phyloP scores from a whole-genome alignment of 2,329 filamentous ascomycete genomes.

The Hypocrella siamensis region DNA sequence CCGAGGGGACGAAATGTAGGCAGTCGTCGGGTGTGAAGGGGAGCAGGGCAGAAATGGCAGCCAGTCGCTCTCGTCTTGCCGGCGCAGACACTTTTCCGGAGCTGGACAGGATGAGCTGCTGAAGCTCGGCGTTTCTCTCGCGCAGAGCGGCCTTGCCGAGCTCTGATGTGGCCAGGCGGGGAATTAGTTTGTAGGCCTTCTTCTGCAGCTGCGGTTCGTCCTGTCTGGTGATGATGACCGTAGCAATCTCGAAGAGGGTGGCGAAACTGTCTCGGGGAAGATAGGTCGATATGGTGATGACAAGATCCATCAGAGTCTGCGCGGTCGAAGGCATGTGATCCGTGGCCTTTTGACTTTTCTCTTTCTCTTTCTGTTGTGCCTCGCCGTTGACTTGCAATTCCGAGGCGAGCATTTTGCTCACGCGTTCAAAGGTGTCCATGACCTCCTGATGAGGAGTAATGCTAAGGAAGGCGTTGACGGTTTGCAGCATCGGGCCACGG shows the following conservation, averaged over 20 bases:
- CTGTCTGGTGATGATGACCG: slow-evolving; percentile 64
- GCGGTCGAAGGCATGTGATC: slow-evolving; percentile 79
- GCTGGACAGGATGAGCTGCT: slow-evolving; percentile 63
- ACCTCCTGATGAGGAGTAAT: slow-evolving; percentile 67
- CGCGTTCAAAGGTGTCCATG: slow-evolving; percentile 74
- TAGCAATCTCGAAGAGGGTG: slow-evolving; percentile 73
- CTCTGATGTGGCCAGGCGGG: slow-evolving; percentile 69
- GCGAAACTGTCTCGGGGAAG: slow-evolving; percentile 75
- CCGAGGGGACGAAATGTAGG: slow-evolving; percentile 82
- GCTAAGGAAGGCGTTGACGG: slow-evolving; percentile 88
- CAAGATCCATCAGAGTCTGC: slow-evolving; percentile 89
- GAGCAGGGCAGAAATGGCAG: slow-evolving; percentile 67
- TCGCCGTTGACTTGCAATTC: slow-evolving; percentile 43
- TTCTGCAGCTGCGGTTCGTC: slow-evolving; percentile 90
- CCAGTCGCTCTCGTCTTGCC: slow-evolving; percentile 70
- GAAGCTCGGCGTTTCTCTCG: slow-evolving; percentile 63
- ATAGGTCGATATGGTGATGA: slow-evolving; percentile 92
- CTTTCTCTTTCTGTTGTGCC: slow-evolving; percentile 48
- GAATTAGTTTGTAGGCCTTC: slow-evolving; percentile 97
- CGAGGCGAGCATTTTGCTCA: slow-evolving; percentile 66
- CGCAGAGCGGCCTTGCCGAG: slow-evolving; percentile 60
- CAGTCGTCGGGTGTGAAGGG: slow-evolving; percentile 61
- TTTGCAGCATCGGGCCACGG: slow-evolving; percentile 78
- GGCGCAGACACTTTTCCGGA: slow-evolving; percentile 77
- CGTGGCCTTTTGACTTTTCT: slow-evolving; percentile 43